These are phyloP conservation scores for Limnomonas spitsbergensis DNA, from an alignment of 139 green algal genomes.

Conservation along the genomic window DNA sequence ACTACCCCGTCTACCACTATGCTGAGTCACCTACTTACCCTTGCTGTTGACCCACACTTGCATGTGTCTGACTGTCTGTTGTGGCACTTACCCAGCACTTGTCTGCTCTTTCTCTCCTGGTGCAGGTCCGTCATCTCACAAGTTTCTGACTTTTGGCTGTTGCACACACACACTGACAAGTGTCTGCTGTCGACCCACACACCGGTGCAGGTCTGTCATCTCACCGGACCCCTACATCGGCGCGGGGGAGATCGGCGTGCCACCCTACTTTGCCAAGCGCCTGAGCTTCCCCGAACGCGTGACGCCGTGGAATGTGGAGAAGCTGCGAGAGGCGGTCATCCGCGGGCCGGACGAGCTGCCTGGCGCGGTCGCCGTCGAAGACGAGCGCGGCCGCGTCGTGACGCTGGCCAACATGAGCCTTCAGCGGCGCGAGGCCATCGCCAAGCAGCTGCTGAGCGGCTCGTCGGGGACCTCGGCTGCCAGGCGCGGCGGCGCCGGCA, in stretches of 20 bases:
- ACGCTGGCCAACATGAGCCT: background rate
- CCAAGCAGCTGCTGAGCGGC: conserved; percentile 74
- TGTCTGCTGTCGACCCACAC: no score
- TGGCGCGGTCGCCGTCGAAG: conserved; percentile 90
- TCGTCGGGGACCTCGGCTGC: background rate
- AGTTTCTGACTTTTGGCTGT: no score
- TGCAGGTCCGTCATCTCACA: no score
- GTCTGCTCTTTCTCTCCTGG: no score
- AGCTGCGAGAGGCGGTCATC: conserved; percentile 57
- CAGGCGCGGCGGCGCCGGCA: background rate
- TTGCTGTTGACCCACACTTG: no score
- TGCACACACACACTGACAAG: no score
- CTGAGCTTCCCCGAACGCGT: conserved; percentile 92
- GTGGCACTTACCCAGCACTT: no score
- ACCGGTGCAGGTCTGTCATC: conserved; percentile 92
- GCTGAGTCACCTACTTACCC: no score
- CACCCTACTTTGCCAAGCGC: conserved; percentile 91
- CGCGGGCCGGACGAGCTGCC: conserved; percentile 75
- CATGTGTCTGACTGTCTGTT: no score
- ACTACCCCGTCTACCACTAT: no score
- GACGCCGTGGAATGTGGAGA: conserved; percentile 82
- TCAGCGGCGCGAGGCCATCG: conserved; percentile 66
- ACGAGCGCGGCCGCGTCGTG: conserved; percentile 59
- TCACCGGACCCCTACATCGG: conserved; percentile 91
- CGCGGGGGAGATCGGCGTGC: conserved; percentile 89